Evolutionary conservation across 441 rosid genomes (phyloP).

Genomic region (Pelargonium cotyledonis): DNA sequence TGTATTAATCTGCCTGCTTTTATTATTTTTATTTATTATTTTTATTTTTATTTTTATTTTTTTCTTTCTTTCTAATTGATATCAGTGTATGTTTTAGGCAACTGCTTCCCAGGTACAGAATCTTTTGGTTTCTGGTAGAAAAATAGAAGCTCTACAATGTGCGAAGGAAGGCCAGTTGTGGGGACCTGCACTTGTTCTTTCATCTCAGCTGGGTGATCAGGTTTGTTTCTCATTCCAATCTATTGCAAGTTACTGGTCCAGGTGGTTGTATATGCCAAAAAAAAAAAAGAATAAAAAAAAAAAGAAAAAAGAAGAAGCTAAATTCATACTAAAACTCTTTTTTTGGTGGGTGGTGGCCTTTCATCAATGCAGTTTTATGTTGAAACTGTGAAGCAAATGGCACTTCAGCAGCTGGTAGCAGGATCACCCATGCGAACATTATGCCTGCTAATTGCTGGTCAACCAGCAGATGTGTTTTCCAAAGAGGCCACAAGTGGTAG

Average conservation of each 20-base stretch:
- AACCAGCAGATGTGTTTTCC: constrained; percentile 90
- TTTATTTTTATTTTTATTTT: constrained; percentile 10
- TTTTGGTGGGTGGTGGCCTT: constrained; percentile 12
- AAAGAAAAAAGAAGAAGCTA: background rate
- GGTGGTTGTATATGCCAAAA: constrained; percentile 11
- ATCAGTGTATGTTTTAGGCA: constrained; percentile 44
- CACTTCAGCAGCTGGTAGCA: constrained; percentile 74
- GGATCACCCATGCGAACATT: constrained; percentile 97
- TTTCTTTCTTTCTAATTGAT: constrained; percentile 13
- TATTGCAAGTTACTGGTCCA: constrained; percentile 8
- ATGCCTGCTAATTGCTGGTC: constrained; percentile 94
- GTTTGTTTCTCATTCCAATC: constrained; percentile 35
- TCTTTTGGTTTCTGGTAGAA: constrained; percentile 91
- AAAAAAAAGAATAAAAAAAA: no score
- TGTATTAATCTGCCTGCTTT: constrained; percentile 5
- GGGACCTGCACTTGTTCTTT: constrained; percentile 98
- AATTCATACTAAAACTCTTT: constrained; percentile 8
- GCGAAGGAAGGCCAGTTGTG: constrained; percentile 95
- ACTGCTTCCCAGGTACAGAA: constrained; percentile 87
- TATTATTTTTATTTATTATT: constrained; percentile 5
- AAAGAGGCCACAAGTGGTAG: constrained; percentile 27
- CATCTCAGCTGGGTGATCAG: constrained; percentile 95
- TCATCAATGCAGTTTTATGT: constrained; percentile 64
- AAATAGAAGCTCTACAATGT: constrained; percentile 68
- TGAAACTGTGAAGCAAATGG: constrained; percentile 95